Base-by-base conservation (phyloP, 1,284 basidiomycete species). In the Stygiomarasmius scandens region DNA sequence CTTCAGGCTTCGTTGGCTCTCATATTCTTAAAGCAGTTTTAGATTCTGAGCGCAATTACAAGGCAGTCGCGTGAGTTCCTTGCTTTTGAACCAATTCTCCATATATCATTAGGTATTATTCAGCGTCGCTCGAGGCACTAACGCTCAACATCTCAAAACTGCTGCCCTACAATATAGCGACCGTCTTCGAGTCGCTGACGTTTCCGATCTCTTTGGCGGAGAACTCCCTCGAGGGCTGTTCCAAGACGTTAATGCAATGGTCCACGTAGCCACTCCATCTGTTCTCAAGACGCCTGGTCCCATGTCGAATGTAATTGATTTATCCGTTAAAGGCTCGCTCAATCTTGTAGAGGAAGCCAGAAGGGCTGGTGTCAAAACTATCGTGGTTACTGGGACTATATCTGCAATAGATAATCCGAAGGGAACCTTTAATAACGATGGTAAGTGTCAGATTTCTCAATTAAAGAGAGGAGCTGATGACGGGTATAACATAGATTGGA, bases 1-100 rank as follows among this genome's bases (percentile, higher is more conserved):
- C 62, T 19, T 64, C 67, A 22, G 66, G 66, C 14, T 67, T 65
- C 29, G 36, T 68, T n/a, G 67, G 64, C n/a, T 59, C 66, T 12
- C 64, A 66, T 44, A 59, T 68, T 16, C 57, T 65, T 29, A 43
- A 52, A 11, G 60, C 62, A 43, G 59, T 67, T 6, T 46, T 68
- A 2, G 57, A 59, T n/a, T n/a, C n/a, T 1, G 50, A 52, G n/a
- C 65, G 66, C 4, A n/a, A n/a, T n/a, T 67, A 66, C 41, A 53
- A 57, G 23, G 66, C 66, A 27, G 59, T 61, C 41, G 64, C 54
- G 66, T 67, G 25, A 16, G 62, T 49, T 43, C 27, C 16, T 20
- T 20, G 38, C 4, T 5, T 41, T 6, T 41, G 32, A 34, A n/a
- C 49, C 4, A 19, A 12, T 12, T 22, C 5, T 12, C n/a, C 29